Percentiles rank a stretch among this genome's conserved stretches.
Conservation (phyloP, 2,329 filamentous ascomycete species). For the Aureobasidium leucospermi region DNA sequence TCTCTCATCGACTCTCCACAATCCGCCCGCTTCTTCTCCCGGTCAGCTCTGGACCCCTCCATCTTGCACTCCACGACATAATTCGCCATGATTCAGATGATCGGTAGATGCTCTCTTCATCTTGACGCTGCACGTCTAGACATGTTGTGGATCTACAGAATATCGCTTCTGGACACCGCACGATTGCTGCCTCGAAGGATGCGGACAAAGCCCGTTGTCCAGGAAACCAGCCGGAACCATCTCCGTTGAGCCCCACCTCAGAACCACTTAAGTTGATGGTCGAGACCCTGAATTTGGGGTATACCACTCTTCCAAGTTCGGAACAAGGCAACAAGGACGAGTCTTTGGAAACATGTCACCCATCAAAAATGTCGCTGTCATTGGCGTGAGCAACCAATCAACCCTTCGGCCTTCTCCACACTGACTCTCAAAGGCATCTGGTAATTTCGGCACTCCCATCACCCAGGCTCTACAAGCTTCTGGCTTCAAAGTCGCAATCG, state of each 20-base stretch:
- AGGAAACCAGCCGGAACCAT: not conserved
- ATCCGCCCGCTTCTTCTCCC: not conserved
- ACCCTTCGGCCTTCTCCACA: not conserved
- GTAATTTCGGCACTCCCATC: constrained; percentile 20
- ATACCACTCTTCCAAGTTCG: not conserved
- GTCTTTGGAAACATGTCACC: not conserved
- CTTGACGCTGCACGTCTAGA: too few species aligned
- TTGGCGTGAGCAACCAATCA: not conserved
- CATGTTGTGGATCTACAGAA: too few species aligned
- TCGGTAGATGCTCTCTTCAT: not conserved
- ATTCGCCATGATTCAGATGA: not conserved
- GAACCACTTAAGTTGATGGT: not conserved
- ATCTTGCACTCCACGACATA: too few species aligned
- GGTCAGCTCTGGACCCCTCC: not conserved
- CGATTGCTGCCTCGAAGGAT: not conserved
- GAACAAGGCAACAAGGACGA: not conserved
- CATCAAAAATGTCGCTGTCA: constrained; percentile 4
- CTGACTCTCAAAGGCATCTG: constrained; percentile 10
- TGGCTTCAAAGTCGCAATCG: constrained; percentile 45
- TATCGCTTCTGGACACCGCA: not conserved
- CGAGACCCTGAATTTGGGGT: not conserved
- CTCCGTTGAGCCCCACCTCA: not conserved
- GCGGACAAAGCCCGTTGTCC: not conserved
- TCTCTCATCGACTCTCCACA: too few species aligned
- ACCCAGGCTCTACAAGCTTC: constrained; percentile 14